A percentile compares a stretch with the other conserved stretches of the same genome.
These are phyloP conservation scores for Candida incommunis DNA, from an alignment of 805 yeast genomes.

Conservation along the genomic window DNA sequence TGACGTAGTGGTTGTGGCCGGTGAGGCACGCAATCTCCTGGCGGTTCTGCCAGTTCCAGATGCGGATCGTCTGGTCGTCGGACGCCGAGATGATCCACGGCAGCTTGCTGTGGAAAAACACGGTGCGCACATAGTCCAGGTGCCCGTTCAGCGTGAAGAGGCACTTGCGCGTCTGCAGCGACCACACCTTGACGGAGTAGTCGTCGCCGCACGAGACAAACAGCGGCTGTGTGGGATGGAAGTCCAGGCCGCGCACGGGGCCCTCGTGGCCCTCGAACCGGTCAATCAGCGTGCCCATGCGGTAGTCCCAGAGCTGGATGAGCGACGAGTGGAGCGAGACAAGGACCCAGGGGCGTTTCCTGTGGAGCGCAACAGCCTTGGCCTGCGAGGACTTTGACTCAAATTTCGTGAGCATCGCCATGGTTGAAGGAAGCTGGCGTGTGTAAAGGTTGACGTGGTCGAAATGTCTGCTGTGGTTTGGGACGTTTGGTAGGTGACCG, in stretches of 20 bases:
- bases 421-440: not conserved
- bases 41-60: constrained; percentile 99
- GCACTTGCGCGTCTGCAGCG: constrained; percentile 79
- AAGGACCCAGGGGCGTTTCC: constrained; percentile 87
- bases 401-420: constrained; percentile 35
- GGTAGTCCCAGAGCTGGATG: constrained; percentile 98
- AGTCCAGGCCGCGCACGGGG: constrained; percentile 88
- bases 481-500: constrained; percentile 1
- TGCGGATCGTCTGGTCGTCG: constrained; percentile 96
- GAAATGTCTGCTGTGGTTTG: not conserved
- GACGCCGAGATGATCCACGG: constrained; percentile 96
- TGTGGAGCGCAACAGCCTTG: constrained; percentile 95
- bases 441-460: not conserved
- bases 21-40: constrained; percentile 94
- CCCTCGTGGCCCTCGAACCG: constrained; percentile 98
- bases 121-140: constrained; percentile 89
- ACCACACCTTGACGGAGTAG: constrained; percentile 91
- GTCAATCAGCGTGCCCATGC: constrained; percentile 96
- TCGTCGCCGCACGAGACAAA: constrained; percentile 98
- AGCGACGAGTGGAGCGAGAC: constrained; percentile 95
- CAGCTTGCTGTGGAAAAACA: constrained; percentile 83
- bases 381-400: constrained; percentile 97
- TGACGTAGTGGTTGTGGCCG: constrained; percentile 96
- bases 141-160: constrained; percentile 87
- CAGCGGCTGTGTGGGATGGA: constrained; percentile 96